A percentile compares a stretch with the other conserved stretches of the same genome.
Evolutionary conservation across 306 rosid species (phyloP).

Genomic region (Sicyos baderoa): DNA sequence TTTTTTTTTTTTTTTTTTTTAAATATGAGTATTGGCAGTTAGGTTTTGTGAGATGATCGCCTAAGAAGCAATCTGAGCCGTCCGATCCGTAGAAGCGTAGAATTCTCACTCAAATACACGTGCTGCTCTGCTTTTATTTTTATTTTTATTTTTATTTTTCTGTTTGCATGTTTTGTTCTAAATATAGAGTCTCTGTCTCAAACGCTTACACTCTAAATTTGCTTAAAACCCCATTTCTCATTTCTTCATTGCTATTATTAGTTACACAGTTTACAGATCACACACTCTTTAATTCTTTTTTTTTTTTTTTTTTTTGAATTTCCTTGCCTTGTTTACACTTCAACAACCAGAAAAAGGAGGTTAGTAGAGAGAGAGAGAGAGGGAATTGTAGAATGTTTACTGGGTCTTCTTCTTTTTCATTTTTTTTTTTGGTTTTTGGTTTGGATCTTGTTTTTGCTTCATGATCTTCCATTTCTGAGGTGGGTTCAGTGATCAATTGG

Average conservation of each 20-base stretch:
- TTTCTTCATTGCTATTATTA: conserved; percentile 37
- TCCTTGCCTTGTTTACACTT: conserved; percentile 1
- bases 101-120: conserved; percentile 78
- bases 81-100: conserved; percentile 52
- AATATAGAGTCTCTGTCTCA: conserved; percentile 26
- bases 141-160: no score
- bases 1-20: no score
- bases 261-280: conserved; percentile 33
- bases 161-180: conserved; percentile 79
- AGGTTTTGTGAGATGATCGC: no score
- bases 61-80: conserved; percentile 34
- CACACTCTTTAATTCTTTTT: neutral
- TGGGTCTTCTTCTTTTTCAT: conserved; percentile 23
- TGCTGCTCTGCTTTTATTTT: conserved; percentile 49
- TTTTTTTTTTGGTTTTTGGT: conserved; percentile 7
- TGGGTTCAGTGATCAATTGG: conserved; percentile 27
- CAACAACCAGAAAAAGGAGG: conserved; percentile 8
- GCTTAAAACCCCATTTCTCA: conserved; percentile 4
- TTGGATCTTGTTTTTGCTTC: conserved; percentile 48
- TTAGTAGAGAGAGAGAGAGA: conserved; percentile 28
- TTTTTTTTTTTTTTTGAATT: neutral
- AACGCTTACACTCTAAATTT: conserved; percentile 25
- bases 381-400: conserved; percentile 21
- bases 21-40: conserved; percentile 30
- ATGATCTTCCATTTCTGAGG: conserved; percentile 20